Evolutionary conservation across 1,284 basidiomycete species (phyloP).

Genomic region (Pascua sp.): DNA sequence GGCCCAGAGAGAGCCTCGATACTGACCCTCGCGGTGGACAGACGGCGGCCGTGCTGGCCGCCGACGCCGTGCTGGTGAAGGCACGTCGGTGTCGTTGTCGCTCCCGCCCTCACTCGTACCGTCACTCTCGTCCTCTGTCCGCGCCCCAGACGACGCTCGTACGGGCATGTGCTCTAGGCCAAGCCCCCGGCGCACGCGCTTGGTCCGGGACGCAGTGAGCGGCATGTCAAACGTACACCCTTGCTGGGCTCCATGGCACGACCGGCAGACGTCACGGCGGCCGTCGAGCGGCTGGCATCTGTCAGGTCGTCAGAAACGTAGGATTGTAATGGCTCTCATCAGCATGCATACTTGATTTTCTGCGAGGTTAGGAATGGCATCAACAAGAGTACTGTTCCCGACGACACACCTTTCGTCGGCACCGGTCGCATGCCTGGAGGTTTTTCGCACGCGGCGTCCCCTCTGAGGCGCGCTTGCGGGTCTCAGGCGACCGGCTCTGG

Average conservation of each 20-base stretch:
- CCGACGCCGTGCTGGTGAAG: background rate
- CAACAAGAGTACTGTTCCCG: background rate
- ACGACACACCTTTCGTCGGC: slow-evolving; percentile 25
- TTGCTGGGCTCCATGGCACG: slow-evolving; percentile 15
- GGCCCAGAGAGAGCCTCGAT: background rate
- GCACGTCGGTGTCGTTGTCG: background rate
- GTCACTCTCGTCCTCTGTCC: background rate
- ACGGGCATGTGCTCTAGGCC: background rate
- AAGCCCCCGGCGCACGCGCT: slow-evolving; percentile 24
- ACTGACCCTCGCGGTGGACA: slow-evolving; percentile 25
- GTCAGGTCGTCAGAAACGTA: background rate
- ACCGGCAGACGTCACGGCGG: slow-evolving; percentile 14
- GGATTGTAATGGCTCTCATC: background rate
- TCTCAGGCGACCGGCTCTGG: too few relatives aligned
- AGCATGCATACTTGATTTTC: slow-evolving; percentile 13
- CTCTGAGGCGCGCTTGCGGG: too few relatives aligned
- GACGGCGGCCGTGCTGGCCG: background rate
- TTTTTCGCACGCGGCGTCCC: too few relatives aligned
- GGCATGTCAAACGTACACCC: slow-evolving; percentile 30
- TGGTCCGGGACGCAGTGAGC: slow-evolving; percentile 26
- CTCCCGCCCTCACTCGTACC: background rate
- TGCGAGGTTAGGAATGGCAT: slow-evolving; percentile 1
- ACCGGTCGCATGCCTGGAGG: slow-evolving; percentile 31
- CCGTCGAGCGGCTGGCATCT: slow-evolving; percentile 14
- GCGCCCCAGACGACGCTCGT: background rate